Conservation (phyloP, 129 eudicot species). For the Apium graveolens region DNA sequence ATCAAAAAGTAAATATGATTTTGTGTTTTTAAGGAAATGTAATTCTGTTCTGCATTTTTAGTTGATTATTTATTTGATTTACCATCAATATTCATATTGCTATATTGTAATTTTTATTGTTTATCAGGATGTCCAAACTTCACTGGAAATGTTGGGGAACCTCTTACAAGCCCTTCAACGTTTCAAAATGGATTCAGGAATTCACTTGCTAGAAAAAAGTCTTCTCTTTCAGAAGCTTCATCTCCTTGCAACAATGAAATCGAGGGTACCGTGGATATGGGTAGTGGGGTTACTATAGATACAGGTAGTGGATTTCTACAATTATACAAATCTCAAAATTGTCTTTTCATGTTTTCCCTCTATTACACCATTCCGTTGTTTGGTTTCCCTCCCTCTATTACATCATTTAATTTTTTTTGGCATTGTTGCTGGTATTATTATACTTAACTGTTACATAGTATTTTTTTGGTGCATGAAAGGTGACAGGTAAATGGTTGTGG, state of each 20-base stretch:
- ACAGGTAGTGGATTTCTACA: neutral
- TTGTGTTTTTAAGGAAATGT: neutral
- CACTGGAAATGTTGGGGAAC: conserved; percentile 1
- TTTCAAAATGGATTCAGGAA: conserved; percentile 39
- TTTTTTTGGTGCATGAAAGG: neutral
- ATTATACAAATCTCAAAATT: neutral
- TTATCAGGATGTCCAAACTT: conserved; percentile 30
- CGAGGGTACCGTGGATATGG: conserved; percentile 24
- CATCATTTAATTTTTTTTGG: neutral
- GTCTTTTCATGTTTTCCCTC: neutral
- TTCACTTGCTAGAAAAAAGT: conserved; percentile 36
- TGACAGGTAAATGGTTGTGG: neutral
- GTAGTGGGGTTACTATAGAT: conserved; percentile 11
- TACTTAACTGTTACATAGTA: neutral
- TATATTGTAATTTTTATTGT: neutral
- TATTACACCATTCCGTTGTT: neutral
- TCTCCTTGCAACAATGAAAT: conserved; percentile 47
- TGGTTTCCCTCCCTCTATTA: neutral
- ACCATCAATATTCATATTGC: neutral
- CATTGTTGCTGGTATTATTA: neutral
- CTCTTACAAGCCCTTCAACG: conserved; percentile 23
- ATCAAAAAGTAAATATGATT: neutral
- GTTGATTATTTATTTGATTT: neutral
- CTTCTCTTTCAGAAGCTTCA: conserved; percentile 52
- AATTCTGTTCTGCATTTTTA: neutral